Base-by-base conservation (phyloP, 805 yeast species). In the Cyberlindnera japonica region DNA sequence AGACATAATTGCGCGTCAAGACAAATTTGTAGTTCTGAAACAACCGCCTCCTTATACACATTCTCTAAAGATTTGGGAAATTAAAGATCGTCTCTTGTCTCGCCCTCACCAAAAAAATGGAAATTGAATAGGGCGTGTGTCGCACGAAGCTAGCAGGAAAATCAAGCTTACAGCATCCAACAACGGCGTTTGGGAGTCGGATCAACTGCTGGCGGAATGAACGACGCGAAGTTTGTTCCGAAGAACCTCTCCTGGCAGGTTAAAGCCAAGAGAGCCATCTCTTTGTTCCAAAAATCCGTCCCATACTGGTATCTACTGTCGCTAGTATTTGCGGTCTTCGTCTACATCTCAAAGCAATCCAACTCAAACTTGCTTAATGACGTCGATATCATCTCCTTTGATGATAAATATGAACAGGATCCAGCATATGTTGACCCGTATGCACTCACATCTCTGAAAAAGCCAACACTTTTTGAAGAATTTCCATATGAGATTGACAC, bases 401-500 rank as follows among this genome's bases (percentile, higher is more conserved):
- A 47, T 18, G 50, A 51, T 38, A 40, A 40, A 12, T 55, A 56
- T 30, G 48, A 52, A 15, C 50, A 41, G 15, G 53, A 51, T 21
- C 21, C 44, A 2, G 17, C 50, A 6, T 37, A 45, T 19, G 22
- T 37, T 11, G 57, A 52, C 29, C 53, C 52, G 1, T 44, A 46
- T n/a, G 45, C 54, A 0, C 28, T 48, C 5, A 40, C 50, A 5
- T 35, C 48, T 1, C 28, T 50, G 25, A 43, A 44, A n/a, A 50
- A 45, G 32, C 50, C 54, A 20, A 45, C 48, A 1, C 26, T 45
- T 6, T 47, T 54, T 9, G 48, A 44, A 23, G 53, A 46, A 19
- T 66, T 63, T 47, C 65, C 67, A 3, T 64, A 55, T 44, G 39
- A 49, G 5, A 54, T 53, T 11, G 64, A 59, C 38, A 48, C 51